Evolutionary conservation across 192 early-diverging fungal genomes (phyloP).

Genomic region (Gonapodya sp.): DNA sequence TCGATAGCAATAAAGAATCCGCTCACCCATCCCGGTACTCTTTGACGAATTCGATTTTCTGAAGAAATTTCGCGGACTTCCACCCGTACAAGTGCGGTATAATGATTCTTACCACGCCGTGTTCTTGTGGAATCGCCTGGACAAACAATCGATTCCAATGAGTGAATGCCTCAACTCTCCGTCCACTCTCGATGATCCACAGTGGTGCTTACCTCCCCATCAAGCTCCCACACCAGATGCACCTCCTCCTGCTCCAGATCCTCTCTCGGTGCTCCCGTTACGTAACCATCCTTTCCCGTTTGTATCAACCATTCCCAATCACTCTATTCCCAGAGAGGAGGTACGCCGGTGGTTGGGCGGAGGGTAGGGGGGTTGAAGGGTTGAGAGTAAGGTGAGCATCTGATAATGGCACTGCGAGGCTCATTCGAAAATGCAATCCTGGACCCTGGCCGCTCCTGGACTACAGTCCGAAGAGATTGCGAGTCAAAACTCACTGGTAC

Average conservation of each 20-base stretch:
- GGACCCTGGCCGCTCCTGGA: too few relatives aligned
- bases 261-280: background rate
- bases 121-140: background rate
- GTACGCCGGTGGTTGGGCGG: background rate
- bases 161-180: background rate
- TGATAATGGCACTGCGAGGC: too few relatives aligned
- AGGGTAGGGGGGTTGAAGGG: background rate
- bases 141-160: background rate
- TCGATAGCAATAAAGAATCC: background rate
- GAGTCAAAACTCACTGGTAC: background rate
- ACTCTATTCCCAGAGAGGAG: background rate
- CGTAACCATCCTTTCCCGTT: background rate
- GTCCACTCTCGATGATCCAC: background rate
- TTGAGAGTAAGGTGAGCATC: too few relatives aligned
- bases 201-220: background rate
- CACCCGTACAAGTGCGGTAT: constrained; percentile 4
- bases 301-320: background rate
- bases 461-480: too few relatives aligned
- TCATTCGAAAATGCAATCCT: too few relatives aligned
- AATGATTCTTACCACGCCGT: background rate
- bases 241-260: constrained; percentile 6
- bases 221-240: background rate
- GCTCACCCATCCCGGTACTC: constrained; percentile 1
- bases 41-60: background rate
- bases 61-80: constrained; percentile 3